Conservation (phyloP, 2,329 filamentous ascomycete genomes). For the Paramyrothecium sp. region DNA sequence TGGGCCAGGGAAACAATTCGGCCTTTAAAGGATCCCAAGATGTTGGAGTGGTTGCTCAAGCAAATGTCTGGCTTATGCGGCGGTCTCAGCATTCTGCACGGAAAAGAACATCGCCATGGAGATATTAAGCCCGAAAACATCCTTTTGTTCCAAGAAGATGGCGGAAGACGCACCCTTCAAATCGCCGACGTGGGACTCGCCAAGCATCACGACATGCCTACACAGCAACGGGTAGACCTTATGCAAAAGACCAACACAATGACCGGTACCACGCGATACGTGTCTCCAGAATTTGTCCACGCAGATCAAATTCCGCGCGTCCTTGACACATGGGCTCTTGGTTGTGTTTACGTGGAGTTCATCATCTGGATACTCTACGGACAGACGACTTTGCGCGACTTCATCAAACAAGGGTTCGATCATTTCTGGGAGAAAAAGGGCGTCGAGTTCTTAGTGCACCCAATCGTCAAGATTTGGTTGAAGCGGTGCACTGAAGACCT, state of each 20-base stretch:
- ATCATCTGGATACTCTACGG: background rate
- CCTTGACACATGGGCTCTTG: background rate
- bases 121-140: conserved; percentile 8
- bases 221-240: background rate
- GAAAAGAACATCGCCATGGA: conserved; percentile 2
- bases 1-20: background rate
- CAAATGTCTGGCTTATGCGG: background rate
- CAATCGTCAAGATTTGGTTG: background rate
- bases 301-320: background rate
- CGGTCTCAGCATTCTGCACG: background rate
- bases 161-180: background rate
- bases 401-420: background rate
- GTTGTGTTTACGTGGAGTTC: background rate
- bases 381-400: background rate
- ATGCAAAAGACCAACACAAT: conserved; percentile 1
- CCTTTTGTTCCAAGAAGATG: conserved; percentile 1
- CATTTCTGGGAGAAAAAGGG: background rate
- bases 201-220: conserved; percentile 1
- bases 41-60: background rate
- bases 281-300: background rate
- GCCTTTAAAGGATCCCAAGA: background rate
- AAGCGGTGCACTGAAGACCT: background rate
- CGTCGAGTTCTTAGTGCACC: background rate
- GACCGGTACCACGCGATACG: conserved; percentile 2
- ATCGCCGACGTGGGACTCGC: conserved; percentile 6